A percentile compares a stretch with the other conserved stretches of the same genome.
These are phyloP conservation scores for Hypoxylon subgilvum DNA, from an alignment of 495 filamentous ascomycete species.

Conservation along the genomic window DNA sequence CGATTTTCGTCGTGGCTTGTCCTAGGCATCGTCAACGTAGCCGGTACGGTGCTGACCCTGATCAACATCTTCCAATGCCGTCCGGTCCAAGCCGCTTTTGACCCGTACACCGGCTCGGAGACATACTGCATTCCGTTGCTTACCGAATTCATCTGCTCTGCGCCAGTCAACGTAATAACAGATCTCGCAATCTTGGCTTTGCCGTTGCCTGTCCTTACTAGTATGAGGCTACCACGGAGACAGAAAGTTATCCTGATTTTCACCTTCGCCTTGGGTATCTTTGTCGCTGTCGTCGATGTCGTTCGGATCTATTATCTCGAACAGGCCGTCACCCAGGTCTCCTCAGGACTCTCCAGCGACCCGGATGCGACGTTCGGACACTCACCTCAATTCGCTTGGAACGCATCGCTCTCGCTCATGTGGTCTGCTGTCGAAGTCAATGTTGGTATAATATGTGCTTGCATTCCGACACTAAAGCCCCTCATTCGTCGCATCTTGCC, in stretches of 20 bases:
- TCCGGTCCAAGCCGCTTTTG: slow-evolving; percentile 71
- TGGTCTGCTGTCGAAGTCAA: slow-evolving; percentile 94
- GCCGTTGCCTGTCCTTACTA: slow-evolving; percentile 85
- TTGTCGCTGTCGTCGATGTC: slow-evolving; percentile 87
- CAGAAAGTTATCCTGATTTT: slow-evolving; percentile 85
- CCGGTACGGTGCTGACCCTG: slow-evolving; percentile 78
- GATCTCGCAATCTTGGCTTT: slow-evolving; percentile 81
- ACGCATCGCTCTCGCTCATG: slow-evolving; percentile 84
- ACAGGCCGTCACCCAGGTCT: slow-evolving; percentile 60
- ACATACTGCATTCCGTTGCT: slow-evolving; percentile 74
- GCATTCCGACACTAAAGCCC: slow-evolving; percentile 87
- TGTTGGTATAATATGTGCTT: slow-evolving; percentile 84
- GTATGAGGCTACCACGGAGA: slow-evolving; percentile 79
- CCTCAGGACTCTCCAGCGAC: slow-evolving; percentile 35
- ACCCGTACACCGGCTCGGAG: slow-evolving; percentile 42
- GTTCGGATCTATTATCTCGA: slow-evolving; percentile 89
- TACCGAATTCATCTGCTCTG: slow-evolving; percentile 81
- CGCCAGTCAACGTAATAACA: slow-evolving; percentile 84
- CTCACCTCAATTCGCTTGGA: slow-evolving; percentile 62
- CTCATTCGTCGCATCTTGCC: slow-evolving; percentile 78
- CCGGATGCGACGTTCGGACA: slow-evolving; percentile 43
- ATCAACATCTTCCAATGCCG: slow-evolving; percentile 88
- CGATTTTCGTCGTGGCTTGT: slow-evolving; percentile 73
- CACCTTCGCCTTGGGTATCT: slow-evolving; percentile 82
- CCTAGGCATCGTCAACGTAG: slow-evolving; percentile 74